A percentile compares a stretch with the other conserved stretches of the same genome.
Conservation (phyloP, 306 rosid species). For the Cucurbita argyrosperma region DNA sequence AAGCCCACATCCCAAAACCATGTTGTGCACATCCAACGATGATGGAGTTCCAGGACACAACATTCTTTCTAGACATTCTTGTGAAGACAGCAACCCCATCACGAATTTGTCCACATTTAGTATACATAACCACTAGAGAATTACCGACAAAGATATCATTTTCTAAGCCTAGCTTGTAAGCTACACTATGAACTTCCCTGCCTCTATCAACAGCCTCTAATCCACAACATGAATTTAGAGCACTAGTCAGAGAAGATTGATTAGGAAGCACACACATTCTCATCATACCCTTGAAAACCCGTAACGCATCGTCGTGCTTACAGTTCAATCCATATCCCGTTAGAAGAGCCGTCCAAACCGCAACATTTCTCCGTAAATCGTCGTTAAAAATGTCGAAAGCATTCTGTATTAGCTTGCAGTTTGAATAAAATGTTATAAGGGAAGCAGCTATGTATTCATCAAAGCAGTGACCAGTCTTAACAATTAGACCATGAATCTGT, state of each 20-base stretch:
- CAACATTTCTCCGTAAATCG: slow-evolving; percentile 39
- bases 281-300: slow-evolving; percentile 47
- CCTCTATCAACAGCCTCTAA: slow-evolving; percentile 66
- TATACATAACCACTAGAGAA: slow-evolving; percentile 63
- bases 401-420: slow-evolving; percentile 41
- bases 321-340: slow-evolving; percentile 56
- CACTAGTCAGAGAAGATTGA: slow-evolving; percentile 75
- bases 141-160: slow-evolving; percentile 45
- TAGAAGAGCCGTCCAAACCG: slow-evolving; percentile 72
- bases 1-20: slow-evolving; percentile 45
- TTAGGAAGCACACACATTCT: slow-evolving; percentile 34
- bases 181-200: slow-evolving; percentile 31
- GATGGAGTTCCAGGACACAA: slow-evolving; percentile 70
- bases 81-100: slow-evolving; percentile 48
- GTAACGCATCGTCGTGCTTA: slow-evolving; percentile 33
- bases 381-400: slow-evolving; percentile 31
- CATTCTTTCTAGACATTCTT: slow-evolving; percentile 32
- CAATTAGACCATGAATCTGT: slow-evolving; percentile 41
- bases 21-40: slow-evolving; percentile 74
- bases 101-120: slow-evolving; percentile 53
- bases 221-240: slow-evolving; percentile 68
- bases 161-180: slow-evolving; percentile 44
- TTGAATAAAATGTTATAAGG: slow-evolving; percentile 52
- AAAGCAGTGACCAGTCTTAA: slow-evolving; percentile 36
- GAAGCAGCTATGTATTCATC: slow-evolving; percentile 55